Evolutionary conservation across 345 rosid species (phyloP).

Genomic region (Trapa bicornis): DNA sequence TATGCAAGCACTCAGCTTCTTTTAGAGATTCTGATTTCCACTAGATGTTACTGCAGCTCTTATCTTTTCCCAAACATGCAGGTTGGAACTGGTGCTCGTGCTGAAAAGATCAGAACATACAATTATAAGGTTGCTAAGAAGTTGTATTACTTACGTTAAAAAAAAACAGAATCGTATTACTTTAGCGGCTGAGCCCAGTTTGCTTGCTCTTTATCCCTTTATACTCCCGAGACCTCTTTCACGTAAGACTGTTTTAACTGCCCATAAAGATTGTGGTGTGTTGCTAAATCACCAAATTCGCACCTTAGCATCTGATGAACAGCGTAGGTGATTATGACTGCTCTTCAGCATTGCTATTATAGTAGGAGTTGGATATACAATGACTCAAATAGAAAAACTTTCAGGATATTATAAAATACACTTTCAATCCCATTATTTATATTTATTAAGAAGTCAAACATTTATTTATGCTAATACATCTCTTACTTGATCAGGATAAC

Average conservation of each 20-base stretch:
- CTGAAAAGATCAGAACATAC: conserved; percentile 93
- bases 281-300: background rate
- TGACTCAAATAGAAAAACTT: background rate
- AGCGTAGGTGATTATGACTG: background rate
- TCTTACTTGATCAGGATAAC: conserved; percentile 40
- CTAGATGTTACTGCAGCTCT: background rate
- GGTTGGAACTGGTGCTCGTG: conserved; percentile 94
- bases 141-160: background rate
- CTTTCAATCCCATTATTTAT: background rate
- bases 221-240: background rate
- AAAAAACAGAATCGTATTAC: too few species aligned
- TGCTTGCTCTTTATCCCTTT: too few species aligned
- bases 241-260: background rate
- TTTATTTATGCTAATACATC: background rate
- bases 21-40: background rate
- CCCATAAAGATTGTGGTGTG: background rate
- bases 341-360: background rate
- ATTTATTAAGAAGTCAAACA: background rate
- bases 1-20: too few species aligned
- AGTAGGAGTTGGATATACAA: background rate
- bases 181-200: background rate
- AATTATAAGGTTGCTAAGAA: conserved; percentile 52
- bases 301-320: background rate
- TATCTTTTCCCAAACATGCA: conserved; percentile 14
- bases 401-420: background rate